A percentile compares a stretch with the other conserved stretches of the same genome.
phyloP scores from a whole-genome alignment of 169 alveolate genomes.

The Plasmodium berghei region DNA sequence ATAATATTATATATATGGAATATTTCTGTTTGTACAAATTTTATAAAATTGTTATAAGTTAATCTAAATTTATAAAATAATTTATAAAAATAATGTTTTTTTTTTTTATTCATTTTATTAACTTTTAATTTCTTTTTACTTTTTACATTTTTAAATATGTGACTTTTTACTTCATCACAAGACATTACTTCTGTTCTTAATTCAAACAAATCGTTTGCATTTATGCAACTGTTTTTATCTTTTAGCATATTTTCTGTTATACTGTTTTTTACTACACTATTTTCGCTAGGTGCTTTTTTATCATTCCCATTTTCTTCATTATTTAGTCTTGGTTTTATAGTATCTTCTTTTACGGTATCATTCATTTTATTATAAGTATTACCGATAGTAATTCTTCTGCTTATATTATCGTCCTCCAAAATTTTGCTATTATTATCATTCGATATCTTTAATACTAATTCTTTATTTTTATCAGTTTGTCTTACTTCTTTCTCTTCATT shows the following conservation, averaged over 20 bases:
- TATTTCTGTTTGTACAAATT: slow-evolving; percentile 58
- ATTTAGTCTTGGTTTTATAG: no score
- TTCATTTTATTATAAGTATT: no score
- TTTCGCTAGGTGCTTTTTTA: no score
- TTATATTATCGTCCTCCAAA: no score
- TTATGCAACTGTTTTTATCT: slow-evolving; percentile 1
- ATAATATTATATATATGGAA: slow-evolving; percentile 55
- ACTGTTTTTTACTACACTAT: not conserved
- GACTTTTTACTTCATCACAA: slow-evolving; percentile 64
- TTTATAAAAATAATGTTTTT: slow-evolving; percentile 67
- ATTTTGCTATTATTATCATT: not conserved
- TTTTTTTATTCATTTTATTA: slow-evolving; percentile 53
- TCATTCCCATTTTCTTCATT: no score
- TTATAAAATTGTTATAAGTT: slow-evolving; percentile 42
- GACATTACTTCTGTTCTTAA: slow-evolving; percentile 65
- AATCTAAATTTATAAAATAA: slow-evolving; percentile 59
- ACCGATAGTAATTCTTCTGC: no score
- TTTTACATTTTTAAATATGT: slow-evolving; percentile 45
- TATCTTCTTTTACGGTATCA: no score
- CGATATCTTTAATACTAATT: not conserved
- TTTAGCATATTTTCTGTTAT: not conserved
- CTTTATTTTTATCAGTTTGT: no score
- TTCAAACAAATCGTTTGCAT: slow-evolving; percentile 42
- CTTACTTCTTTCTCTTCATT: no score
- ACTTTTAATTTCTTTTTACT: slow-evolving; percentile 56